A percentile compares a stretch with the other conserved stretches of the same genome.
Conservation (phyloP, 2,329 filamentous ascomycete species). For the Purpureocillium lavendulum region DNA sequence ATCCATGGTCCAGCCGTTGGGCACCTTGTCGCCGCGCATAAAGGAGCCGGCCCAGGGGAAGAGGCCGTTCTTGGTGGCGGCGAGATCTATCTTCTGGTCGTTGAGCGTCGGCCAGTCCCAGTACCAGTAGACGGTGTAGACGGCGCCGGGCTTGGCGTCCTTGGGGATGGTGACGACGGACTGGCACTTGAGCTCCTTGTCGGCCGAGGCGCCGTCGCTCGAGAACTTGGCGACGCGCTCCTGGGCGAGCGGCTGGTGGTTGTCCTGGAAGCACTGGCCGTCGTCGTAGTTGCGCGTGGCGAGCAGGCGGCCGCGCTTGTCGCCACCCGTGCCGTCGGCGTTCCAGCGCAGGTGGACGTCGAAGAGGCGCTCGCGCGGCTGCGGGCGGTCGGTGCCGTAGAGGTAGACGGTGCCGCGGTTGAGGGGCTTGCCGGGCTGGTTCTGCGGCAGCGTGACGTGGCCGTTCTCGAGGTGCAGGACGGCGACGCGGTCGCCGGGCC, state of each 20-base stretch:
- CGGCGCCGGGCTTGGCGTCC: constrained; percentile 51
- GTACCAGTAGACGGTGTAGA: constrained; percentile 86
- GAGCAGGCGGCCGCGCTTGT: constrained; percentile 68
- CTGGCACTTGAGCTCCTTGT: constrained; percentile 67
- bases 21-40: constrained; percentile 27
- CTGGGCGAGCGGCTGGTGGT: constrained; percentile 47
- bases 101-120: constrained; percentile 80
- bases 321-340: constrained; percentile 68
- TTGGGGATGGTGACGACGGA: constrained; percentile 68
- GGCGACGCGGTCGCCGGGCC: constrained; percentile 55
- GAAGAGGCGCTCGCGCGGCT: constrained; percentile 35
- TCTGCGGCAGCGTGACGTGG: constrained; percentile 56
- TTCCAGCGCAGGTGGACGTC: constrained; percentile 77
- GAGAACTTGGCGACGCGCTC: constrained; percentile 50
- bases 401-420: constrained; percentile 67
- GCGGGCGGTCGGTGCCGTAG: constrained; percentile 60
- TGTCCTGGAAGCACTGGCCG: constrained; percentile 78
- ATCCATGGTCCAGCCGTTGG: constrained; percentile 25
- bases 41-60: constrained; percentile 34
- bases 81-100: constrained; percentile 28
- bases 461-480: constrained; percentile 68
- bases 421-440: constrained; percentile 48
- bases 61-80: constrained; percentile 28
- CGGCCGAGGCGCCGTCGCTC: constrained; percentile 42
- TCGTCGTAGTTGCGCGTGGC: constrained; percentile 81